Percentiles rank a stretch among this genome's conserved stretches.
These are phyloP conservation scores for Cajanus cajan DNA, from an alignment of 306 rosid genomes.

Conservation along the genomic window DNA sequence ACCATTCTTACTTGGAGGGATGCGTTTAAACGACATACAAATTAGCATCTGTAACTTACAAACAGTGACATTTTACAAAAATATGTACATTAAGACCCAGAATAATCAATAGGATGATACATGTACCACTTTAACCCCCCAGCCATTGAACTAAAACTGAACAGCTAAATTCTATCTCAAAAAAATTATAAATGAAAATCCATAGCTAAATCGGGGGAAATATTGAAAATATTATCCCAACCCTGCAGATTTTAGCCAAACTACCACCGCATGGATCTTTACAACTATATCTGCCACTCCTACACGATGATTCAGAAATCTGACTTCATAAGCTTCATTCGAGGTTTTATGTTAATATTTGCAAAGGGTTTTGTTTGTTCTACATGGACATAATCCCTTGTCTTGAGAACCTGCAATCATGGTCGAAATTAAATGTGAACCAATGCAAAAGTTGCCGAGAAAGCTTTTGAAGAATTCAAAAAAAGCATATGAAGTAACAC, in stretches of 20 bases:
- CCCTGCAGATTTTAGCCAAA: constrained; percentile 40
- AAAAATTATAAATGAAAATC: constrained; percentile 33
- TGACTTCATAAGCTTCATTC: constrained; percentile 80
- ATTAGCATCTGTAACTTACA: constrained; percentile 50
- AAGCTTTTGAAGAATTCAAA: constrained; percentile 10
- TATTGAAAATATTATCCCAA: constrained; percentile 36
- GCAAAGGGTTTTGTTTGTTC: constrained; percentile 81
- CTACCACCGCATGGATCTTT: constrained; percentile 41
- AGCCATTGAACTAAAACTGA: constrained; percentile 40
- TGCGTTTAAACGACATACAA: constrained; percentile 28
- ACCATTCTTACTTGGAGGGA: constrained; percentile 21
- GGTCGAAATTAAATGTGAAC: neutral
- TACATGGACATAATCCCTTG: constrained; percentile 88
- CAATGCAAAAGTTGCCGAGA: neutral
- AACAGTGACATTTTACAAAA: constrained; percentile 53
- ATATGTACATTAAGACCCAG: constrained; percentile 66
- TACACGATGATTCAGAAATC: constrained; percentile 67
- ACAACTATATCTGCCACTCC: constrained; percentile 61
- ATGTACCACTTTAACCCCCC: constrained; percentile 35
- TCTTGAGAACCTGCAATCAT: constrained; percentile 88
- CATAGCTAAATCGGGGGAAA: constrained; percentile 31
- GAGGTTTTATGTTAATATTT: constrained; percentile 63
- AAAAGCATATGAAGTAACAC: neutral
- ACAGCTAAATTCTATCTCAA: constrained; percentile 43
- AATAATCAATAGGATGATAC: constrained; percentile 55